phyloP scores from a whole-genome alignment of 2,329 filamentous ascomycete genomes.

The Aspergillus thermomutatus region DNA sequence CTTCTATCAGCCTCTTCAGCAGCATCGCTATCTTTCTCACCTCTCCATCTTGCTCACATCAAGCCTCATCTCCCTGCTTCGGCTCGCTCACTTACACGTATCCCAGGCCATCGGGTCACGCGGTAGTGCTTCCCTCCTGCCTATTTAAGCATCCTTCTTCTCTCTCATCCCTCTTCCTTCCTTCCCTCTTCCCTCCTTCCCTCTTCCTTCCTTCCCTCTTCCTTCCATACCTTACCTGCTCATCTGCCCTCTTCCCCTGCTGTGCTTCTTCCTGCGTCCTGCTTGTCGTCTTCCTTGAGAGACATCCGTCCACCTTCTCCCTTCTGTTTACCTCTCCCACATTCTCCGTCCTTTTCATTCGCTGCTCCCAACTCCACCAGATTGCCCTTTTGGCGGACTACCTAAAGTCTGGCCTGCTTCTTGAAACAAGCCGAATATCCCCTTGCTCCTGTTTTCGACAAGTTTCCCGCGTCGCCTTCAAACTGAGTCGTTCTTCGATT shows the following conservation, averaged over 20 bases:
- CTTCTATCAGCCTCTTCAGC: not conserved
- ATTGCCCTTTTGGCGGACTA: not conserved
- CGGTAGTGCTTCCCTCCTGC: constrained; percentile 3
- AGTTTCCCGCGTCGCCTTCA: not conserved
- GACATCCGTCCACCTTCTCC: not conserved
- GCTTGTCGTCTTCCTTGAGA: not conserved
- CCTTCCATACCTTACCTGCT: not conserved
- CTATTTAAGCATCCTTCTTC: constrained; percentile 2
- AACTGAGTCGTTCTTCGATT: not conserved
- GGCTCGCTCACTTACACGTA: not conserved
- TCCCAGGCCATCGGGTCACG: not conserved
- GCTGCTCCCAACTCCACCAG: not conserved
- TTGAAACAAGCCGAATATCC: too few relatives aligned
- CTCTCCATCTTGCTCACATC: not conserved
- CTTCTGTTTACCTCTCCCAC: not conserved
- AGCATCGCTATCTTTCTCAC: not conserved
- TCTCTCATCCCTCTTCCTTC: not conserved
- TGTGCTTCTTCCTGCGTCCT: not conserved
- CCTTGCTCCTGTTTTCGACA: not conserved
- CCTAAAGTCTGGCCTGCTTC: not conserved
- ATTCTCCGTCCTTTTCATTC: not conserved
- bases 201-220: not conserved
- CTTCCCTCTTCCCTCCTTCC: not conserved
- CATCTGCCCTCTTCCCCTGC: not conserved
- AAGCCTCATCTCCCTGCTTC: not conserved